phyloP scores from a whole-genome alignment of 2,329 filamentous ascomycete species.

The Penicillium sp. region DNA sequence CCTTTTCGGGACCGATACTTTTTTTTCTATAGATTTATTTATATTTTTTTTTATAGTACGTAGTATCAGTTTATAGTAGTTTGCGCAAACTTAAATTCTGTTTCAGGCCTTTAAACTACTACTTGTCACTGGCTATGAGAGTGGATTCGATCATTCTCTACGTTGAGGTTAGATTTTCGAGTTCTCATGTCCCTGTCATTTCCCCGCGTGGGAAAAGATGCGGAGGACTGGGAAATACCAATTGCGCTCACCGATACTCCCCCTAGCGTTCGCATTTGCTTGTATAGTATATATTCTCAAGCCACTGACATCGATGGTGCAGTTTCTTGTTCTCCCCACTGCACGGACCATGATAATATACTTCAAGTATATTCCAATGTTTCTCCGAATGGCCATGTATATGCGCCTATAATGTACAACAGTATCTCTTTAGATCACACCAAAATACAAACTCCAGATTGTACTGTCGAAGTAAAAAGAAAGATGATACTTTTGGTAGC shows the following conservation, averaged over 20 bases:
- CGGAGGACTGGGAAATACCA: constrained; percentile 6
- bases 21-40: not conserved
- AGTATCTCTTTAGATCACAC: too few relatives aligned
- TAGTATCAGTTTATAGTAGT: not conserved
- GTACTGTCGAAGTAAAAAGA: too few relatives aligned
- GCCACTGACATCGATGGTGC: constrained; percentile 9
- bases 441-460: too few relatives aligned
- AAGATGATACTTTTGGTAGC: too few relatives aligned
- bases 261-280: not conserved
- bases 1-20: not conserved
- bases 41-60: not conserved
- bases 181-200: not conserved
- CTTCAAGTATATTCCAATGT: not conserved
- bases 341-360: not conserved
- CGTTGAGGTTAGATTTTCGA: not conserved
- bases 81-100: not conserved
- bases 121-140: not conserved
- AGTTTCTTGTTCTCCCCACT: not conserved
- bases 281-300: not conserved
- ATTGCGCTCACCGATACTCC: constrained; percentile 3
- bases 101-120: not conserved
- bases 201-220: constrained; percentile 7
- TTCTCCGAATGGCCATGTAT: too few relatives aligned
- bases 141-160: not conserved
- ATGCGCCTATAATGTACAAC: too few relatives aligned